These are phyloP conservation scores for Gossypium gossypioides DNA, from an alignment of 441 rosid species.

Conservation along the genomic window DNA sequence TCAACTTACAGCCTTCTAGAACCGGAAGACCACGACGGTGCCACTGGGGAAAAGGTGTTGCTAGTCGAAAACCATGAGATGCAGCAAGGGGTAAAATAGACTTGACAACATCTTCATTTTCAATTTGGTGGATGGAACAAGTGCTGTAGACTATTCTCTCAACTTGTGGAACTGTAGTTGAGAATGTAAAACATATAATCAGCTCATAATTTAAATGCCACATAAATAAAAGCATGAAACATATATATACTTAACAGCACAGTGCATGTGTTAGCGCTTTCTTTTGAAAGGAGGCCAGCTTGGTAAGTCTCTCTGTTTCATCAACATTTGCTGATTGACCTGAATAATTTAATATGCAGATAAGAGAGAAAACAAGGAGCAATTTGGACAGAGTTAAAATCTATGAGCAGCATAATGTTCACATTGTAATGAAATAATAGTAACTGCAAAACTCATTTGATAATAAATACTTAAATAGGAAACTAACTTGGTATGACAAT, in stretches of 20 bases:
- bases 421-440: neutral
- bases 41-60: slow-evolving; percentile 70
- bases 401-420: neutral
- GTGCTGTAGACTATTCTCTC: slow-evolving; percentile 85
- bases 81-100: slow-evolving; percentile 57
- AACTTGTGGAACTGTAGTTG: slow-evolving; percentile 58
- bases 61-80: slow-evolving; percentile 52
- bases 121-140: slow-evolving; percentile 73
- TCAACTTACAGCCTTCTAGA: slow-evolving; percentile 60
- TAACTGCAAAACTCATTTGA: neutral
- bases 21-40: slow-evolving; percentile 63
- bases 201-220: neutral
- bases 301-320: slow-evolving; percentile 47
- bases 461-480: neutral
- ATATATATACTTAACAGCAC: slow-evolving; percentile 42
- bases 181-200: neutral
- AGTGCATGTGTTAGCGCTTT: slow-evolving; percentile 78
- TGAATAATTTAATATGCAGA: slow-evolving; percentile 6
- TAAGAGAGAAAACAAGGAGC: neutral
- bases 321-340: slow-evolving; percentile 20
- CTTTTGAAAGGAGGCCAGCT: slow-evolving; percentile 71
- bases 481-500: neutral
- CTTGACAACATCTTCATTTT: slow-evolving; percentile 70
- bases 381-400: neutral
- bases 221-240: neutral